A percentile compares a stretch with the other conserved stretches of the same genome.
Evolutionary conservation across 345 rosid species (phyloP).

Genomic region (Zanthoxylum bungeanum): DNA sequence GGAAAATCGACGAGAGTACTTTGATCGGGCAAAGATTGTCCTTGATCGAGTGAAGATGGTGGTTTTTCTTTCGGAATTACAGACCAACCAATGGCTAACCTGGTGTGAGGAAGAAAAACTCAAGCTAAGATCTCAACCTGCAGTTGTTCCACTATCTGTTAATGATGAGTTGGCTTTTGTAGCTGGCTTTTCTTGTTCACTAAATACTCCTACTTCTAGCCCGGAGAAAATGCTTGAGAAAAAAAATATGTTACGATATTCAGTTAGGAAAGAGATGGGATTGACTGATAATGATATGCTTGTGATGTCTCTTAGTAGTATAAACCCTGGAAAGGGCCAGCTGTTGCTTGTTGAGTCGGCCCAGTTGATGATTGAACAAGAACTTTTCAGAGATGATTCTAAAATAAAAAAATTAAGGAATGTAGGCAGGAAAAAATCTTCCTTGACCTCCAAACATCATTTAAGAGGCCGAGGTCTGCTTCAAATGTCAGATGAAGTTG

Average conservation of each 20-base stretch:
- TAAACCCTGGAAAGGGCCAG: conserved; percentile 91
- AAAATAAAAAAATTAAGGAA: conserved; percentile 35
- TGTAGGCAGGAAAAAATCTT: conserved; percentile 24
- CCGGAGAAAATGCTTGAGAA: conserved; percentile 63
- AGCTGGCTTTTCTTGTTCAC: conserved; percentile 74
- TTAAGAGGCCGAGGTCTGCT: conserved; percentile 70
- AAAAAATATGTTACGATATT: conserved; percentile 52
- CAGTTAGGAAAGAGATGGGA: conserved; percentile 78
- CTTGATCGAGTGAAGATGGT: conserved; percentile 81
- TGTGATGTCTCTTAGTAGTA: conserved; percentile 87
- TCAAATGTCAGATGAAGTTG: conserved; percentile 27
- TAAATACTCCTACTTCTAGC: conserved; percentile 62
- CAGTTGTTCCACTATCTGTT: conserved; percentile 77
- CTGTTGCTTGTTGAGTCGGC: conserved; percentile 80
- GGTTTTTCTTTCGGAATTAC: conserved; percentile 76
- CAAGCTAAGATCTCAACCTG: conserved; percentile 81
- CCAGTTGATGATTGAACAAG: conserved; percentile 39
- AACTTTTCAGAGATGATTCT: conserved; percentile 27
- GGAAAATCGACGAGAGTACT: conserved; percentile 93
- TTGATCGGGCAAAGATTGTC: conserved; percentile 74
- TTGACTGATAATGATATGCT: conserved; percentile 77
- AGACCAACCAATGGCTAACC: conserved; percentile 80
- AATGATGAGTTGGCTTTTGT: conserved; percentile 93
- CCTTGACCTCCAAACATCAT: conserved; percentile 50
- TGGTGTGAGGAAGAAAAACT: conserved; percentile 86